Evolutionary conservation across 1,284 basidiomycete species (phyloP).

Genomic region (Heterobasidion parviporum): DNA sequence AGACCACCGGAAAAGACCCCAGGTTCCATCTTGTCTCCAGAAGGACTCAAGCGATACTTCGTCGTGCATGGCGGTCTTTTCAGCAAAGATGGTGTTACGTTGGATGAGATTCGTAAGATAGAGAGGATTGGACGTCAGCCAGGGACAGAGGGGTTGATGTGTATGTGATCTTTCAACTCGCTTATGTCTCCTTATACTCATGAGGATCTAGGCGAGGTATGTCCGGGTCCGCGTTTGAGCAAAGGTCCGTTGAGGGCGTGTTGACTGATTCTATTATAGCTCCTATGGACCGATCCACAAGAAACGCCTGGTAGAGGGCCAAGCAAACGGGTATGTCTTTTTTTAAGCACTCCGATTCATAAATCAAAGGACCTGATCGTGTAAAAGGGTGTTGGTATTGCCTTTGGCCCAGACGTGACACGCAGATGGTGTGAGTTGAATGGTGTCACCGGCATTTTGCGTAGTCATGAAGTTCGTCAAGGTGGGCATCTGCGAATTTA

Average conservation of each 20-base stretch:
- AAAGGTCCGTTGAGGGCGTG: neutral
- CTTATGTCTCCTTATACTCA: neutral
- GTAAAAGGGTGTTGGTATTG: slow-evolving; percentile 82
- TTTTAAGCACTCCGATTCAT: neutral
- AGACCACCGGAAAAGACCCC: slow-evolving; percentile 41
- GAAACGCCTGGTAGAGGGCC: slow-evolving; percentile 86
- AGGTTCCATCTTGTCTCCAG: slow-evolving; percentile 68
- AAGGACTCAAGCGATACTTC: slow-evolving; percentile 87
- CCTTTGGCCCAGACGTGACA: slow-evolving; percentile 93
- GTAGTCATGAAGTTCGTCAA: slow-evolving; percentile 97
- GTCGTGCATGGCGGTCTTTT: slow-evolving; percentile 96
- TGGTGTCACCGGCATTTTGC: slow-evolving; percentile 82
- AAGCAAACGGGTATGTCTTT: slow-evolving; percentile 74
- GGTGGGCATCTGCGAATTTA: slow-evolving; percentile 32
- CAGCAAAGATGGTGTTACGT: slow-evolving; percentile 87
- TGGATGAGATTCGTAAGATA: slow-evolving; percentile 89
- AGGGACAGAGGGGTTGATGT: slow-evolving; percentile 94
- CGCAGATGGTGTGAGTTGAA: slow-evolving; percentile 85
- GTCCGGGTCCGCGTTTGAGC: slow-evolving; percentile 41
- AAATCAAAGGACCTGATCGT: neutral
- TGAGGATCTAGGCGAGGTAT: slow-evolving; percentile 44
- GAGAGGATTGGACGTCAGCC: slow-evolving; percentile 87
- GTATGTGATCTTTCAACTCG: slow-evolving; percentile 33
- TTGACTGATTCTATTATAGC: slow-evolving; percentile 20
- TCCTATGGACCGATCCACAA: slow-evolving; percentile 96